Evolutionary conservation across 2,329 filamentous ascomycete species (phyloP), one percentile per base, ranked within the genome.

Genomic region (Penicillium rolfsii): DNA sequence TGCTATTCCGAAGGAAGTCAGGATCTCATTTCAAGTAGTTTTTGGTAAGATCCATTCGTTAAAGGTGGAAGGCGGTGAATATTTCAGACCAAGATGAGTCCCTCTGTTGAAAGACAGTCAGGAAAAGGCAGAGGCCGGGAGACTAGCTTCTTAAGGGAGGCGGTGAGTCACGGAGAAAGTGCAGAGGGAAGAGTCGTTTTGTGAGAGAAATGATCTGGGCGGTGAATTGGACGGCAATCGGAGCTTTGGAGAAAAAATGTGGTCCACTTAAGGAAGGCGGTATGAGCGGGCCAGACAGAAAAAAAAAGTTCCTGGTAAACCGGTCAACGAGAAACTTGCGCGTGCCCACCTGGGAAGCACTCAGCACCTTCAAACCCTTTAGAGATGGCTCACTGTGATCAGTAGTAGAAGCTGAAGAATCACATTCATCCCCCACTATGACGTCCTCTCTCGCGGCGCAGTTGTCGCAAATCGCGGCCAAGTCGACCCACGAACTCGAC

Each of bases 381-480:
- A 57, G 64, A 58, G 33, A 67, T 67, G 64, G 63, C 52, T 55
- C 45, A 52, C 48, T 12, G 58, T 49, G 36, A 56, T 56, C 16
- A 53, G 40, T 41, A 52, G 26, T 55, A 50, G 64, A 65, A 66
- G 64, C 53, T 58, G 58, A 50, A 41, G 58, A 55, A 55, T 61
- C 30, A 53, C 33, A 35, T 35, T 45, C 50, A 14, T 48, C 59
- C 62, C 7, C 72, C 77, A 60, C 43, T 60, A 97, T 96, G 92
- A 84, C 89, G 71, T 91, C 93, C 63, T 89, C 91, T 74, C 89
- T 99, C 70, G 91, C 94, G 79, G 88, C 91, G 81, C 96, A 99
- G 85, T 83, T 99, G 82, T 91, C 93, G 82, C 88, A 91, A 75
- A 93, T 99, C 74, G 91, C 93, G 70, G 89, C 90, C 67, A 91